Percentiles rank a stretch among this genome's conserved stretches.
These are phyloP conservation scores for Piper longum DNA, from an alignment of 164 flowering plant species.

Conservation along the genomic window DNA sequence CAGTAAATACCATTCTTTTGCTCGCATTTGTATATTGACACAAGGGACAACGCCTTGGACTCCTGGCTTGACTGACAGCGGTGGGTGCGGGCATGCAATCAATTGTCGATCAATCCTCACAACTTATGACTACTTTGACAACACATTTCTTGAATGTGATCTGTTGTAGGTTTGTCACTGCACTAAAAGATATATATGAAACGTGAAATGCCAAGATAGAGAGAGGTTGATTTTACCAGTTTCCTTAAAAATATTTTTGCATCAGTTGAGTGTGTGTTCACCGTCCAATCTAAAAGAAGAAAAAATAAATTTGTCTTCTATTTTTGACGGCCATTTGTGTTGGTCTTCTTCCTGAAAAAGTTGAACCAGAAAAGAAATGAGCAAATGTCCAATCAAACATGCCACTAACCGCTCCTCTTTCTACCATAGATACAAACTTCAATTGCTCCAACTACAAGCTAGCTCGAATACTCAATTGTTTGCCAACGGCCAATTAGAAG, in stretches of 20 bases:
- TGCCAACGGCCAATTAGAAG: background rate
- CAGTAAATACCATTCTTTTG: too few relatives aligned
- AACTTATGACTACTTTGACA: too few relatives aligned
- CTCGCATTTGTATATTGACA: too few relatives aligned
- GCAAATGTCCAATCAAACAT: background rate
- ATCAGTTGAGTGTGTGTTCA: background rate
- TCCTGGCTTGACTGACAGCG: too few relatives aligned
- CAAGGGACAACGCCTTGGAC: too few relatives aligned
- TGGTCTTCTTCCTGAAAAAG: background rate
- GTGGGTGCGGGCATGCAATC: too few relatives aligned
- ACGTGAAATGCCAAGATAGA: too few relatives aligned
- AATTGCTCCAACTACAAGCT: background rate
- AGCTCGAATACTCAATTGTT: background rate
- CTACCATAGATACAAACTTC: background rate
- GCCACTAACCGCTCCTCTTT: background rate
- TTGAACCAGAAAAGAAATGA: background rate
- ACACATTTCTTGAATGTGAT: too few relatives aligned
- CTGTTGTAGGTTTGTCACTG: too few relatives aligned
- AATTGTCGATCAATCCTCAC: too few relatives aligned
- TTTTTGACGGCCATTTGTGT: background rate
- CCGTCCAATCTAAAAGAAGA: background rate
- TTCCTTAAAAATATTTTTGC: background rate
- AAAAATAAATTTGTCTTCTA: too few relatives aligned
- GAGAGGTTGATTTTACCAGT: background rate
- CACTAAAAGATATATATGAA: too few relatives aligned